Conservation (phyloP, 208 protist genomes). For the Leishmania braziliensis region DNA sequence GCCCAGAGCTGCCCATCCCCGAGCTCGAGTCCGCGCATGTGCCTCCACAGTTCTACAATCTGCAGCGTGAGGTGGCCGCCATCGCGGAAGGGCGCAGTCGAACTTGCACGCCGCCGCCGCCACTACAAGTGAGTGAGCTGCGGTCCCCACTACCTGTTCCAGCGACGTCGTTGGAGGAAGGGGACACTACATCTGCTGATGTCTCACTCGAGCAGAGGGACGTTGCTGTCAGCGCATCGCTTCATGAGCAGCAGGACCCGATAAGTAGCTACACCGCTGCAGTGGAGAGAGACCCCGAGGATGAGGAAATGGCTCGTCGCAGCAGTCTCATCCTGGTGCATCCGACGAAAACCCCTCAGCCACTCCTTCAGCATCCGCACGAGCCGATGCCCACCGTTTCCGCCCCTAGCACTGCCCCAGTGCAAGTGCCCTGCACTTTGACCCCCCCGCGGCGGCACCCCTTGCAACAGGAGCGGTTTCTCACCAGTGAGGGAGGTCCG, state of each 20-base stretch:
- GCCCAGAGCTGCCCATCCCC: background rate
- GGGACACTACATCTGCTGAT: slow-evolving; percentile 6
- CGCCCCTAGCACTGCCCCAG: slow-evolving; percentile 15
- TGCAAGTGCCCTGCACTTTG: slow-evolving; percentile 32
- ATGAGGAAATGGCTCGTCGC: slow-evolving; percentile 10
- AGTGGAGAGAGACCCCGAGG: background rate
- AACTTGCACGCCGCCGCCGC: slow-evolving; percentile 8
- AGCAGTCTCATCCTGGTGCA: slow-evolving; percentile 44
- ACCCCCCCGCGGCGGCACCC: slow-evolving; percentile 13
- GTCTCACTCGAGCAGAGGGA: slow-evolving; percentile 1
- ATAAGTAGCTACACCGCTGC: background rate
- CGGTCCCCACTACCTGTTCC: background rate
- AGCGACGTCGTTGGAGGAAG: background rate
- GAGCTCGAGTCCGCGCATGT: slow-evolving; percentile 8
- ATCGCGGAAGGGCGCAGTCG: slow-evolving; percentile 43
- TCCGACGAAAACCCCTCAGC: background rate
- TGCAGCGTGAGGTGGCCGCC: slow-evolving; percentile 48
- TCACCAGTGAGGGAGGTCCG: background rate
- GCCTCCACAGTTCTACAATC: slow-evolving; percentile 41
- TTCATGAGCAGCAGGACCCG: too few species aligned
- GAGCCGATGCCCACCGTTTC: slow-evolving; percentile 20
- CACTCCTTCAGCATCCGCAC: slow-evolving; percentile 48
- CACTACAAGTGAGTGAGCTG: slow-evolving; percentile 11
- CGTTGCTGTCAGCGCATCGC: too few species aligned
- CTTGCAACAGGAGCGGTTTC: background rate